Percentiles rank a stretch among this genome's conserved stretches.
phyloP scores from a whole-genome alignment of 495 filamentous ascomycete genomes.

The Penicillium steckii region DNA sequence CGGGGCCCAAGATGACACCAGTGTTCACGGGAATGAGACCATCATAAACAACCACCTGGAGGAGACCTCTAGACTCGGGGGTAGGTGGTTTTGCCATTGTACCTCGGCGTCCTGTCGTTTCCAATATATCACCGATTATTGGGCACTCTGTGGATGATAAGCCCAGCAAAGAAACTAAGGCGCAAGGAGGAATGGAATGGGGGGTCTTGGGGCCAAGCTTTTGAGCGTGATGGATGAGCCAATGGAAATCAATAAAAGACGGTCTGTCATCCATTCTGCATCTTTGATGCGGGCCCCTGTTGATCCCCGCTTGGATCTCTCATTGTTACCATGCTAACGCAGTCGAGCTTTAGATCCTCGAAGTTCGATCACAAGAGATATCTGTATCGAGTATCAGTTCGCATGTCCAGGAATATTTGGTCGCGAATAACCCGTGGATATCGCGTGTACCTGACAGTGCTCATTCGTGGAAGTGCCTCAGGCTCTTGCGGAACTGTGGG shows the following conservation, averaged over 20 bases:
- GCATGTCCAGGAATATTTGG: background rate
- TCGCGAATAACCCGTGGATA: too few species aligned
- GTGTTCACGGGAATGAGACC: slow-evolving; percentile 6
- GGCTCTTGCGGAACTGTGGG: too few species aligned
- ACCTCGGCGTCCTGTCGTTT: background rate
- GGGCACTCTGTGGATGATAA: background rate
- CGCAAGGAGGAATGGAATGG: background rate
- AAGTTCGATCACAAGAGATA: background rate
- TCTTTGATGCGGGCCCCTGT: slow-evolving; percentile 4
- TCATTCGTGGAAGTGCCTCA: too few species aligned
- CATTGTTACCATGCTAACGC: background rate
- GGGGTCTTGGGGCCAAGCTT: slow-evolving; percentile 11
- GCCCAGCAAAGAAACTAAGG: background rate
- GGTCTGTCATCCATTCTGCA: background rate
- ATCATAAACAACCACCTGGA: background rate
- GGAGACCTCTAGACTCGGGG: too few species aligned
- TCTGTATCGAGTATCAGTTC: background rate
- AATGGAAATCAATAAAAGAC: background rate
- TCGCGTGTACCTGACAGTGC: too few species aligned
- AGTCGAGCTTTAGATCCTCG: background rate
- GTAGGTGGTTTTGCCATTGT: too few species aligned
- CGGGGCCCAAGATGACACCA: slow-evolving; percentile 8
- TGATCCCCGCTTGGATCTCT: slow-evolving; percentile 1
- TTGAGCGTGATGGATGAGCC: slow-evolving; percentile 3
- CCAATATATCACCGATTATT: background rate